Conservation (phyloP, 352 stramenopile genomes). For the Phytopythium ostracodes region DNA sequence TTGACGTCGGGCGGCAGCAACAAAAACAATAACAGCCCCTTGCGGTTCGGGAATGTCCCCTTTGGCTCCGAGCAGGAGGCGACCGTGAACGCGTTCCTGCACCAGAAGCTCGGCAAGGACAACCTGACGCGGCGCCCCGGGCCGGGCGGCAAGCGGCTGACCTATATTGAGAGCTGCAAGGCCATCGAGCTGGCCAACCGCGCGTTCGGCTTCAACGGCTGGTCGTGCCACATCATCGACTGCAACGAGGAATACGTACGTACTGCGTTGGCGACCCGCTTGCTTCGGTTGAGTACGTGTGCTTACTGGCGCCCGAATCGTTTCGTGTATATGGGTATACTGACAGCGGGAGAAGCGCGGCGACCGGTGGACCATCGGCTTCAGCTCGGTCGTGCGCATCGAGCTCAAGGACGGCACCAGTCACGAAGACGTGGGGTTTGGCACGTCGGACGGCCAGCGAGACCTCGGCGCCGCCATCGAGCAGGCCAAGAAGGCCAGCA, state of each 20-base stretch:
- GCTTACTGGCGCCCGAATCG: too few species aligned
- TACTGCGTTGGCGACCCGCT: too few species aligned
- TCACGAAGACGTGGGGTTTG: conserved; percentile 83
- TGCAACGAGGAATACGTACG: conserved; percentile 86
- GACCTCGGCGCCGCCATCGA: conserved; percentile 73
- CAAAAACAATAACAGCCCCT: background rate
- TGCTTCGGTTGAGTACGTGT: too few species aligned
- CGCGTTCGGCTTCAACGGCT: conserved; percentile 88
- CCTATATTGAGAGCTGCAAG: conserved; percentile 89
- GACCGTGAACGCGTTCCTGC: conserved; percentile 65
- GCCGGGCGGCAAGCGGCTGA: conserved; percentile 68
- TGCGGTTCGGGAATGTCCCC: conserved; percentile 54
- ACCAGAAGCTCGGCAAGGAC: conserved; percentile 81
- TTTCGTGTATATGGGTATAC: background rate
- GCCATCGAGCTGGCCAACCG: conserved; percentile 86
- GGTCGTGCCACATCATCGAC: conserved; percentile 78
- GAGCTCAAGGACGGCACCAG: conserved; percentile 82
- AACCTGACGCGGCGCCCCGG: conserved; percentile 61
- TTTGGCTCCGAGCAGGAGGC: conserved; percentile 49
- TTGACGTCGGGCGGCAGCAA: too few species aligned
- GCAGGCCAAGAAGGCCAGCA: conserved; percentile 85
- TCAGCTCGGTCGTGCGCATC: conserved; percentile 76
- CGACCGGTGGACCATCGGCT: conserved; percentile 72
- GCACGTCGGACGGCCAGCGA: conserved; percentile 69
- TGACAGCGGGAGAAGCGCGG: conserved; percentile 60